phyloP scores from a whole-genome alignment of 2,329 filamentous ascomycete species.

The Colletotrichum musae region DNA sequence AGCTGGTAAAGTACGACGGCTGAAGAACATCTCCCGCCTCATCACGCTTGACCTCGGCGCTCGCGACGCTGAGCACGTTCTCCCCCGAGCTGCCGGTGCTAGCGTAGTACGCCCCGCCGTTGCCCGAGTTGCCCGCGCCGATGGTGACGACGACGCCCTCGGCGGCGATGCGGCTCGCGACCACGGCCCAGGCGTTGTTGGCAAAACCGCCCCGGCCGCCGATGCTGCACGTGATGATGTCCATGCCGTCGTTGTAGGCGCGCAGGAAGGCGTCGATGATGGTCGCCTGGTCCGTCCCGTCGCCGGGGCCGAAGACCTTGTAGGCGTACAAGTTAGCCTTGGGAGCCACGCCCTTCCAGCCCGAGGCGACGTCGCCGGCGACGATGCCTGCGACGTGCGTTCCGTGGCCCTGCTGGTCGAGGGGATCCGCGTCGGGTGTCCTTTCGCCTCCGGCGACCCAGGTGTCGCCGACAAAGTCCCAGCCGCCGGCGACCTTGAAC shows the following conservation, averaged over 20 bases:
- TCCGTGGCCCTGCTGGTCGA: slow-evolving; percentile 48
- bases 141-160: slow-evolving; percentile 59
- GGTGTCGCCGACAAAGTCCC: slow-evolving; percentile 59
- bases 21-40: slow-evolving; percentile 16
- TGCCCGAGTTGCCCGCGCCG: slow-evolving; percentile 58
- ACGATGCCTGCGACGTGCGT: slow-evolving; percentile 52
- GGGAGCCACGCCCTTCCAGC: slow-evolving; percentile 46
- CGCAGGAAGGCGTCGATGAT: slow-evolving; percentile 44
- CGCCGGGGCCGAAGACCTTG: slow-evolving; percentile 45
- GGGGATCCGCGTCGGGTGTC: slow-evolving; percentile 53
- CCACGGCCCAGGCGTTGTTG: slow-evolving; percentile 54
- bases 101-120: slow-evolving; percentile 55
- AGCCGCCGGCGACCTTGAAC: slow-evolving; percentile 59
- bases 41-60: slow-evolving; percentile 47
- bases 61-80: slow-evolving; percentile 57
- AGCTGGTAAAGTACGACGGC: slow-evolving; percentile 56
- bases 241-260: slow-evolving; percentile 49
- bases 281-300: slow-evolving; percentile 35
- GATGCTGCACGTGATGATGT: slow-evolving; percentile 48
- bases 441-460: slow-evolving; percentile 46
- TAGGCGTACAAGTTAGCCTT: slow-evolving; percentile 44
- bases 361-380: slow-evolving; percentile 44
- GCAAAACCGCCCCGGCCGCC: slow-evolving; percentile 47
- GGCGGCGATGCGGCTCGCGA: slow-evolving; percentile 57
- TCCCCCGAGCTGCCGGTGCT: slow-evolving; percentile 55